These are phyloP conservation scores for Fusarium musae DNA, from an alignment of 2,329 filamentous ascomycete species.

Conservation along the genomic window DNA sequence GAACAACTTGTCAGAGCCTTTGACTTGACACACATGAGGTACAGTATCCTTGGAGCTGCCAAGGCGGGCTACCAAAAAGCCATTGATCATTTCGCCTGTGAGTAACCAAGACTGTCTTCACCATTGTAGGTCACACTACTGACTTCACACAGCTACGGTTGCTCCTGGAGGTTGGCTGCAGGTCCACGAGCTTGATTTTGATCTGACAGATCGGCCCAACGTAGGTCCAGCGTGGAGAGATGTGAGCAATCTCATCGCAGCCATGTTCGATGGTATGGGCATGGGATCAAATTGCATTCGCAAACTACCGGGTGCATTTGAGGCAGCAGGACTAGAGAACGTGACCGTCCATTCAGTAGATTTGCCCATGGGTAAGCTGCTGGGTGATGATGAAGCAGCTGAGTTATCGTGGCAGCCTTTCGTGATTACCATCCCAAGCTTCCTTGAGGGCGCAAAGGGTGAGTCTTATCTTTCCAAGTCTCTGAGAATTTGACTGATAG, in stretches of 20 bases:
- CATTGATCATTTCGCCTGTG: neutral
- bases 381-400: neutral
- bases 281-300: neutral
- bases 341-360: neutral
- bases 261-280: constrained; percentile 18
- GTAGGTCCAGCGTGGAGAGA: constrained; percentile 9
- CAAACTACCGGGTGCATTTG: neutral
- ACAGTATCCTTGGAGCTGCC: neutral
- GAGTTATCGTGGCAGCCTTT: constrained; percentile 9
- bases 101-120: rapidly evolving
- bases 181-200: constrained; percentile 23
- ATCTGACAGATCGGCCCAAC: neutral
- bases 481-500: neutral
- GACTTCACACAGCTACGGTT: neutral
- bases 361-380: constrained; percentile 11
- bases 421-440: constrained; percentile 4
- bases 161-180: constrained; percentile 18
- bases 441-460: constrained; percentile 9
- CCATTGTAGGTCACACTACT: rapidly evolving
- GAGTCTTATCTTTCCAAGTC: neutral
- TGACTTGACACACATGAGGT: constrained; percentile 16
- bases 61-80: constrained; percentile 3
- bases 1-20: neutral
- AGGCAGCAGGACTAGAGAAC: neutral
- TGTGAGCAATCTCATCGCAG: neutral